These are phyloP conservation scores for Phenoliferia sp. DNA, from an alignment of 1,284 basidiomycete genomes.

Conservation along the genomic window DNA sequence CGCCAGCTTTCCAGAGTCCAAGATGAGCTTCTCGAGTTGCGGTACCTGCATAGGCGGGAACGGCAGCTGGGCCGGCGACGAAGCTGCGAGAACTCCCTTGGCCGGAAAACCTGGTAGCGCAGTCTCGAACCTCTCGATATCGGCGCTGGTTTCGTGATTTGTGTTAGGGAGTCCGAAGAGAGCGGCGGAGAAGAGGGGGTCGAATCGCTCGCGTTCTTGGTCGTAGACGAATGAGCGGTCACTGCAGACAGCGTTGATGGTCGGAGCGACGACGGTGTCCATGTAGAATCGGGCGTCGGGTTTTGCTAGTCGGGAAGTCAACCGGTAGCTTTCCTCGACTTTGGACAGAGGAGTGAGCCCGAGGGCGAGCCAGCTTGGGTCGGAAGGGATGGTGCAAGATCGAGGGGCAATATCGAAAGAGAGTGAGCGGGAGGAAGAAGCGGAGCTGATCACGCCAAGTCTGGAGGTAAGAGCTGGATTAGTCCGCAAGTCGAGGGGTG, in stretches of 20 bases:
- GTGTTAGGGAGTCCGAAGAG: constrained; percentile 79
- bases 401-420: constrained; percentile 4
- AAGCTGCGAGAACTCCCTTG: constrained; percentile 63
- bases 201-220: constrained; percentile 47
- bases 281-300: constrained; percentile 74
- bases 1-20: constrained; percentile 94
- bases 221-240: constrained; percentile 75
- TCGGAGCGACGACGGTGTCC: constrained; percentile 77
- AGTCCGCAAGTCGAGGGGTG: background rate
- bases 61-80: constrained; percentile 72
- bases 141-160: constrained; percentile 58
- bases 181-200: constrained; percentile 59
- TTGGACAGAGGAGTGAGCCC: constrained; percentile 55
- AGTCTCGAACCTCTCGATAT: constrained; percentile 52
- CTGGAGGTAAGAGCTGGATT: background rate
- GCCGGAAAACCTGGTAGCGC: constrained; percentile 61
- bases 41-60: constrained; percentile 85
- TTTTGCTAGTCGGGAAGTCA: constrained; percentile 71
- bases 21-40: constrained; percentile 90
- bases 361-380: constrained; percentile 32
- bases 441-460: constrained; percentile 3
- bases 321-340: constrained; percentile 63
- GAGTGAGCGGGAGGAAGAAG: background rate
- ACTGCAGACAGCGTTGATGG: constrained; percentile 66
- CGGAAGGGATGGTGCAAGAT: constrained; percentile 1